Evolutionary conservation across 1,284 basidiomycete genomes (phyloP).

Genomic region (Pseudozyma sp.): DNA sequence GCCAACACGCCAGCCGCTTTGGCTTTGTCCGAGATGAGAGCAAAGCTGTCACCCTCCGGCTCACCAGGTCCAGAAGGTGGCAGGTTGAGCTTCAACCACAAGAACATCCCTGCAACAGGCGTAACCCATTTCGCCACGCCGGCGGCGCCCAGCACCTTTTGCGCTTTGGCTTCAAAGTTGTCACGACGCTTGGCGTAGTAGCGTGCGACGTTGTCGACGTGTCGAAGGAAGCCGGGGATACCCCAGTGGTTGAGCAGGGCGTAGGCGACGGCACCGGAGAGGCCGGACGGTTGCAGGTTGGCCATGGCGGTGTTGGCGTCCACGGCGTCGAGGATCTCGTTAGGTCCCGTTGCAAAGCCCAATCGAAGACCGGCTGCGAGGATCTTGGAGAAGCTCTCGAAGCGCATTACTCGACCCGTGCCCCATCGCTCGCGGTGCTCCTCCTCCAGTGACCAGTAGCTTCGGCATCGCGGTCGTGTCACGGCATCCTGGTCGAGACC

Average conservation of each 20-base stretch:
- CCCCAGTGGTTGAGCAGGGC: slow-evolving; percentile 79
- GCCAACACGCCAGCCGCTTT: slow-evolving; percentile 85
- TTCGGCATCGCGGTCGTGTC: slow-evolving; percentile 43
- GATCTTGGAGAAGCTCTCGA: slow-evolving; percentile 74
- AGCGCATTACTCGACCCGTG: slow-evolving; percentile 64
- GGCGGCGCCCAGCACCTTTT: slow-evolving; percentile 75
- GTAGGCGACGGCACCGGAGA: slow-evolving; percentile 81
- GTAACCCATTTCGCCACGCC: slow-evolving; percentile 75
- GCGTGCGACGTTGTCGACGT: slow-evolving; percentile 77
- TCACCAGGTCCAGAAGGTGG: slow-evolving; percentile 40
- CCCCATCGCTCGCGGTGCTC: slow-evolving; percentile 57
- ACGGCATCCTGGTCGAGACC: slow-evolving; percentile 60
- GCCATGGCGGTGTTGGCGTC: slow-evolving; percentile 77
- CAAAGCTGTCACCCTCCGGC: slow-evolving; percentile 76
- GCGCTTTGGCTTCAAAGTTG: slow-evolving; percentile 81
- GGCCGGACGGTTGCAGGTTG: slow-evolving; percentile 78
- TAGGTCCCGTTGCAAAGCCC: slow-evolving; percentile 85
- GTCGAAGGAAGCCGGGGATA: slow-evolving; percentile 78
- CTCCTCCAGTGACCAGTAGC: slow-evolving; percentile 64
- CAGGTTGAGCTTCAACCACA: slow-evolving; percentile 67
- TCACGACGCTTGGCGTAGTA: slow-evolving; percentile 85
- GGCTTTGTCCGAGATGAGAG: slow-evolving; percentile 82
- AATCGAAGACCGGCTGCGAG: slow-evolving; percentile 71
- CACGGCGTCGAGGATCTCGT: slow-evolving; percentile 78
- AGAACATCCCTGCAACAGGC: slow-evolving; percentile 80